A percentile compares a stretch with the other conserved stretches of the same genome.
Evolutionary conservation across 495 filamentous ascomycete species (phyloP).

Genomic region (Sabuloglossum arenarium): DNA sequence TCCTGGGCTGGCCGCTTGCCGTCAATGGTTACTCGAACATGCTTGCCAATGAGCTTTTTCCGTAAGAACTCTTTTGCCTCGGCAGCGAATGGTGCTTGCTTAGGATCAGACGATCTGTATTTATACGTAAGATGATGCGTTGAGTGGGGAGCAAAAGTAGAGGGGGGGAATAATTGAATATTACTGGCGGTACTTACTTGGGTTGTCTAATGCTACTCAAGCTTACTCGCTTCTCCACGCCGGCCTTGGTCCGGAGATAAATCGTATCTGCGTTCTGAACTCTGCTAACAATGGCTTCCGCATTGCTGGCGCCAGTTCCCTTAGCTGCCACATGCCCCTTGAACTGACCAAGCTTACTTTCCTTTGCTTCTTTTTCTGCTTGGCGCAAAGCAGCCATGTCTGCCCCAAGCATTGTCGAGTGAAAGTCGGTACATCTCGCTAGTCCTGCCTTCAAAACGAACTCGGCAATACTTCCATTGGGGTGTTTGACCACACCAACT

Average conservation of each 20-base stretch:
- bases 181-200: conserved; percentile 22
- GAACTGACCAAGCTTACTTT: conserved; percentile 51
- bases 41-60: conserved; percentile 88
- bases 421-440: conserved; percentile 81
- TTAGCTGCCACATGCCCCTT: conserved; percentile 45
- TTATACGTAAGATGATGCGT: background rate
- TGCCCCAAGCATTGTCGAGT: conserved; percentile 67
- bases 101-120: conserved; percentile 38
- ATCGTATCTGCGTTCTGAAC: conserved; percentile 80
- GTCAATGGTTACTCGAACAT: conserved; percentile 69
- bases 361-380: conserved; percentile 72
- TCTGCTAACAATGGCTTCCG: conserved; percentile 64
- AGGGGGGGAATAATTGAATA: background rate
- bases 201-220: conserved; percentile 86
- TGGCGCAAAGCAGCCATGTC: conserved; percentile 73
- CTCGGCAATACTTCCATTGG: conserved; percentile 75
- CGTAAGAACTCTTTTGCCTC: conserved; percentile 93
- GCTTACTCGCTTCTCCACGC: conserved; percentile 71
- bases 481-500: conserved; percentile 62
- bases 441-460: conserved; percentile 73
- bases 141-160: too few relatives aligned
- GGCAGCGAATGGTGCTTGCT: conserved; percentile 66
- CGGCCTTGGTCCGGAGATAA: conserved; percentile 61
- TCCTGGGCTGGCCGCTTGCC: conserved; percentile 80
- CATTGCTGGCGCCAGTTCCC: conserved; percentile 28